phyloP scores from a whole-genome alignment of 192 early-diverging fungal species.

The Mortierella antarctica region DNA sequence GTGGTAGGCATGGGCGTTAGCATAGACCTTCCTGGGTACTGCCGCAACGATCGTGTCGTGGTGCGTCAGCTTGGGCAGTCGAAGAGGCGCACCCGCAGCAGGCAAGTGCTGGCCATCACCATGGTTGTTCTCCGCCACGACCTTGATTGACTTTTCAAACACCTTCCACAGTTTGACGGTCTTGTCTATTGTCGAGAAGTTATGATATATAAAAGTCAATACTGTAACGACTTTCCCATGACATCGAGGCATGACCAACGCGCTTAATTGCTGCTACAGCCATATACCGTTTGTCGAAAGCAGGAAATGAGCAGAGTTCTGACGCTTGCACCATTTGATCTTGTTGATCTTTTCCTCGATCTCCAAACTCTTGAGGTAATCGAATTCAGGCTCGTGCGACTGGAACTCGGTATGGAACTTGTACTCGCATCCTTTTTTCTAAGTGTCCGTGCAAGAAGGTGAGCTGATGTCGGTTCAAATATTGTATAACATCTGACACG shows the following conservation, averaged over 20 bases:
- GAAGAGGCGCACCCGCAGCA: constrained; percentile 60
- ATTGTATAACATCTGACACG: too few species aligned
- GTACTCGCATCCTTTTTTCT: constrained; percentile 99
- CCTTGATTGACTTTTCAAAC: constrained; percentile 97
- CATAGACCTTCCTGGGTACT: constrained; percentile 94
- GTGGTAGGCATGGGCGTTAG: constrained; percentile 98
- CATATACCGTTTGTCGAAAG: constrained; percentile 92
- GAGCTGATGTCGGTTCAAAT: too few species aligned
- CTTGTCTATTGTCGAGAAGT: constrained; percentile 78
- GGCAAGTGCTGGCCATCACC: constrained; percentile 66
- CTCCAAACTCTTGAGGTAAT: constrained; percentile 98
- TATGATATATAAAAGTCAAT: too few species aligned
- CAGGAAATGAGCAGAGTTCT: constrained; percentile 96
- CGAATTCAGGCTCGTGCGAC: constrained; percentile 99
- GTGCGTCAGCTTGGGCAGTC: constrained; percentile 88
- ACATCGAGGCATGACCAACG: too few species aligned
- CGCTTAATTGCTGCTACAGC: too few species aligned
- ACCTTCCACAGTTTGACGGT: constrained; percentile 99
- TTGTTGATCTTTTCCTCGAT: constrained; percentile 99
- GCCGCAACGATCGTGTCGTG: constrained; percentile 98
- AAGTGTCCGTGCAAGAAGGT: neutral
- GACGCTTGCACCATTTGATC: constrained; percentile 97
- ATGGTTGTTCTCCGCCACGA: constrained; percentile 93
- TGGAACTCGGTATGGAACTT: constrained; percentile 99
- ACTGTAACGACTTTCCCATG: too few species aligned